A percentile compares a stretch with the other conserved stretches of the same genome.
phyloP scores from a whole-genome alignment of 2,329 filamentous ascomycete genomes.

The Neonectria magnoliae region DNA sequence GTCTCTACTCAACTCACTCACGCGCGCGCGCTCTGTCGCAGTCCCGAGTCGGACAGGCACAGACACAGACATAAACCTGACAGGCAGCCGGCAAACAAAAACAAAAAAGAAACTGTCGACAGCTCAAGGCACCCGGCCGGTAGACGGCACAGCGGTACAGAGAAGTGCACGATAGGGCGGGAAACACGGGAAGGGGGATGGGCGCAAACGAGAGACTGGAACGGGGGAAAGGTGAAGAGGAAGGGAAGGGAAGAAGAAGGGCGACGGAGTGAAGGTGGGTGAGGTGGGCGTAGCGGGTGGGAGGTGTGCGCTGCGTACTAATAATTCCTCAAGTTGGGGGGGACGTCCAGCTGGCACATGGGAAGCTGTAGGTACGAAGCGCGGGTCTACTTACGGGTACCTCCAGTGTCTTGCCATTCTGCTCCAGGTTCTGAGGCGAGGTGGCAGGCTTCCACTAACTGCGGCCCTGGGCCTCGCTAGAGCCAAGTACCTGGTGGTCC shows the following conservation, averaged over 20 bases:
- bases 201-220: conserved; percentile 48
- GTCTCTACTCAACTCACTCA: conserved; percentile 12
- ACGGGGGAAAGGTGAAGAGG: conserved; percentile 46
- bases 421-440: no score
- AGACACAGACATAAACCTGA: not conserved
- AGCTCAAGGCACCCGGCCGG: conserved; percentile 35
- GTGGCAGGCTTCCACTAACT: not conserved
- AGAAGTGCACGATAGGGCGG: conserved; percentile 23
- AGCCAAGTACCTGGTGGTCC: not conserved
- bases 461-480: not conserved
- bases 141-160: conserved; percentile 34
- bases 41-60: conserved; percentile 23
- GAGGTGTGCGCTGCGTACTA: conserved; percentile 39
- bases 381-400: not conserved
- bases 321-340: not conserved
- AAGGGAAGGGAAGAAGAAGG: conserved; percentile 38
- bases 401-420: no score
- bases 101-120: not conserved
- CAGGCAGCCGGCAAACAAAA: conserved; percentile 8
- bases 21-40: conserved; percentile 32
- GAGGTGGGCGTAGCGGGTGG: conserved; percentile 41
- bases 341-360: conserved; percentile 1
- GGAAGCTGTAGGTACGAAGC: not conserved
- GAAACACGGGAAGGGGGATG: conserved; percentile 36
- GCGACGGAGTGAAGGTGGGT: conserved; percentile 32